Percentiles rank a stretch among this genome's conserved stretches.
These are phyloP conservation scores for Penicillium sp. DNA, from an alignment of 2,329 filamentous ascomycete genomes.

Conservation along the genomic window DNA sequence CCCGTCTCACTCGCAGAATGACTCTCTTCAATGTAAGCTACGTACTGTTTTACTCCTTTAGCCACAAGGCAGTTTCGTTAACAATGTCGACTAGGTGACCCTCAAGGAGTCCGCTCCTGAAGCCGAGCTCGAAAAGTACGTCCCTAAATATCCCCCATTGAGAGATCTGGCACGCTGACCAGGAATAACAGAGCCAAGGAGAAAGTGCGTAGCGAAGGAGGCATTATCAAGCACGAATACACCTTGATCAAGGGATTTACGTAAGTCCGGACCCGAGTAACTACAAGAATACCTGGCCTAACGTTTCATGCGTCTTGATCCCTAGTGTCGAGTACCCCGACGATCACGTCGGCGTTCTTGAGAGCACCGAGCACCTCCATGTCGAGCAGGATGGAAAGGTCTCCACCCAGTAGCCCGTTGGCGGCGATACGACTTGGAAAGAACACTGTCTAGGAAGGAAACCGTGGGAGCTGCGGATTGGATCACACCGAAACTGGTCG, in stretches of 20 bases:
- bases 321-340: slow-evolving; percentile 64
- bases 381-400: slow-evolving; percentile 73
- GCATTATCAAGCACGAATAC: slow-evolving; percentile 80
- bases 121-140: slow-evolving; percentile 64
- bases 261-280: slow-evolving; percentile 52
- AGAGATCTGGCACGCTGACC: slow-evolving; percentile 13
- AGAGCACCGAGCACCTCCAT: slow-evolving; percentile 67
- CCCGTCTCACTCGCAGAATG: not conserved
- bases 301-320: not conserved
- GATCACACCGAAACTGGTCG: not conserved
- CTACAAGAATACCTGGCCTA: not conserved
- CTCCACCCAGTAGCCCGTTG: slow-evolving; percentile 11
- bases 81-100: slow-evolving; percentile 59
- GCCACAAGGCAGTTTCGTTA: not conserved
- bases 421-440: not conserved
- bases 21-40: slow-evolving; percentile 7
- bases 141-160: not conserved
- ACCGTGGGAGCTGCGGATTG: not conserved
- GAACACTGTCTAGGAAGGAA: not conserved
- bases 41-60: not conserved
- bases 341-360: slow-evolving; percentile 62
- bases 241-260: slow-evolving; percentile 87
- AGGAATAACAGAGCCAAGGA: slow-evolving; percentile 64
- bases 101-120: slow-evolving; percentile 66
- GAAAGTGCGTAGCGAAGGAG: slow-evolving; percentile 68